Evolutionary conservation across 2,329 filamentous ascomycete genomes (phyloP).

Genomic region (Arthrinium puccinioides): DNA sequence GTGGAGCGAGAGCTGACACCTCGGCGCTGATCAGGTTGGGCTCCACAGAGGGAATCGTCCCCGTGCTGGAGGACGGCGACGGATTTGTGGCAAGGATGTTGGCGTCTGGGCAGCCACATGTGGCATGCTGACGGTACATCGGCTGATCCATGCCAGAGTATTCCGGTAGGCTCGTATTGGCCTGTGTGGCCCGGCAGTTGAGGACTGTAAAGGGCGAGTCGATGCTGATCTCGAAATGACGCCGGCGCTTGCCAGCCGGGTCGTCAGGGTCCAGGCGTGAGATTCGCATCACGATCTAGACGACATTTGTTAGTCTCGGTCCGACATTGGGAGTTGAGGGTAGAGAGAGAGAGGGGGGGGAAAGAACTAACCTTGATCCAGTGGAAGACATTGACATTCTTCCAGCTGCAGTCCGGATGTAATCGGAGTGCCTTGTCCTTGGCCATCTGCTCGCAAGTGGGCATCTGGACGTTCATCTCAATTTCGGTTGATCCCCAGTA

Average conservation of each 20-base stretch:
- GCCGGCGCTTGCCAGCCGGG: conserved; percentile 61
- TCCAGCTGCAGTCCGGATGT: conserved; percentile 88
- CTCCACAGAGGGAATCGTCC: conserved; percentile 35
- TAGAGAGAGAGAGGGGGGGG: not conserved
- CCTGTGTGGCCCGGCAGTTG: conserved; percentile 86
- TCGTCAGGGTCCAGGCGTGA: conserved; percentile 77
- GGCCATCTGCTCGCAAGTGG: conserved; percentile 80
- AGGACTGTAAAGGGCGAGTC: conserved; percentile 92
- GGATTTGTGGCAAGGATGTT: conserved; percentile 43
- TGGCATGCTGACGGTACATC: conserved; percentile 37
- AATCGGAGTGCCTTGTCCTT: conserved; percentile 59
- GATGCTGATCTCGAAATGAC: conserved; percentile 94
- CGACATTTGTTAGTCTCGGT: too few relatives aligned
- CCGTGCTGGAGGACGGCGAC: conserved; percentile 59
- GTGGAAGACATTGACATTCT: conserved; percentile 88
- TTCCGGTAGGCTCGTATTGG: conserved; percentile 77
- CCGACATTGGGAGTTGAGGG: not conserved
- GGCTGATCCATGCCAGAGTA: conserved; percentile 55
- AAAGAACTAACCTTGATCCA: conserved; percentile 75
- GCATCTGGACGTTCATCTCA: conserved; percentile 88
- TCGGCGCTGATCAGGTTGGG: conserved; percentile 14
- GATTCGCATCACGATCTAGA: conserved; percentile 88
- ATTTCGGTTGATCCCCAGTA: conserved; percentile 87
- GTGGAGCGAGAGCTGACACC: conserved; percentile 30
- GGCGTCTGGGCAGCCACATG: conserved; percentile 49